Percentiles rank a stretch among this genome's conserved stretches.
These are phyloP conservation scores for Ophiostoma novo-ulmi DNA, from an alignment of 2,329 filamentous ascomycete species.

Conservation along the genomic window DNA sequence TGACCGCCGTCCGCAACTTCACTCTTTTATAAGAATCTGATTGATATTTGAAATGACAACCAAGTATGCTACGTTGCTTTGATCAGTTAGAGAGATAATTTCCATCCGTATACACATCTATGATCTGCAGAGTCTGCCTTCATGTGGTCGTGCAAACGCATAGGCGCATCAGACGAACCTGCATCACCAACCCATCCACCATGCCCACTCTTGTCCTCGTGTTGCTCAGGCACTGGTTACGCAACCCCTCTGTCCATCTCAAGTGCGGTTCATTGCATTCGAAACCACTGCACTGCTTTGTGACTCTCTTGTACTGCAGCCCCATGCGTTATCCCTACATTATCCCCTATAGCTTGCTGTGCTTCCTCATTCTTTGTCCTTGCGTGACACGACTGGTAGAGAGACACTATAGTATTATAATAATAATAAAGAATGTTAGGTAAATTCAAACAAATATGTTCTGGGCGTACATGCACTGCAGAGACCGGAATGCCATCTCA, in stretches of 20 bases:
- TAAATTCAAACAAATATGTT: background rate
- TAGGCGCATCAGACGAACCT: constrained; percentile 2
- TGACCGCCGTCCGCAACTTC: background rate
- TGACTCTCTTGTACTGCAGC: background rate
- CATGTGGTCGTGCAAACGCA: constrained; percentile 6
- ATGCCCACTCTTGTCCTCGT: background rate
- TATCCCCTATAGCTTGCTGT: background rate
- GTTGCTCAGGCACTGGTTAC: constrained; percentile 4
- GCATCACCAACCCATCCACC: background rate
- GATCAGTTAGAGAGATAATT: background rate
- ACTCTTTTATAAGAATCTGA: background rate
- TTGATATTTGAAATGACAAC: no score
- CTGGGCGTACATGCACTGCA: background rate
- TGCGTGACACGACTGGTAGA: background rate
- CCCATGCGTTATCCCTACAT: background rate
- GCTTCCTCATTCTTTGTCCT: constrained; percentile 15
- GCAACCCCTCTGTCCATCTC: background rate
- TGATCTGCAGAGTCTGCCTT: background rate
- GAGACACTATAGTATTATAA: background rate
- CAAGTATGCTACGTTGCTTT: background rate
- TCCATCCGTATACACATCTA: background rate
- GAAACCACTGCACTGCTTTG: background rate
- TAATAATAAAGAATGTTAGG: background rate
- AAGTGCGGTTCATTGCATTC: background rate
- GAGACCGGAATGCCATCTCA: background rate